Base-by-base conservation (phyloP, 2,329 filamentous ascomycete genomes). In the Fusarium nelsonii region DNA sequence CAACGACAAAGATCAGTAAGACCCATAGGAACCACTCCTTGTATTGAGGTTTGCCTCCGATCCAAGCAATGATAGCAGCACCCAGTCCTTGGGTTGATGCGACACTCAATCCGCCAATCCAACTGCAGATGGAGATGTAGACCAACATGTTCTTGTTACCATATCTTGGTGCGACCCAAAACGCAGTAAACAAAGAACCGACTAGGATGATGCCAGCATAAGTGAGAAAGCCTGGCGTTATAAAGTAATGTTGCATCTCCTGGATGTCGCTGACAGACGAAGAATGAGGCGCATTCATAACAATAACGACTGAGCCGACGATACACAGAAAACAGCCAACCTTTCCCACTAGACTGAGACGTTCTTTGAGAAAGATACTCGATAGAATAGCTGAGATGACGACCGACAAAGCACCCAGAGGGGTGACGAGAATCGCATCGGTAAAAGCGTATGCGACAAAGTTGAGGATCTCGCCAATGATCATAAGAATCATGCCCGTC, bases 1-100 rank as follows among this genome's bases (percentile, higher is more conserved):
- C 81, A 68, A 98, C 85, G 53, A 98, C 94, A 80, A 99, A 98
- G 7, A 94, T 92, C 58, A 98, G 83, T 33, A 98, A 82, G 7
- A 98, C 90, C 80, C 97, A 99, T 39, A 97, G 82, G 77, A 99
- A 99, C 95, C 95, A 98, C 78, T 98, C 89, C 78, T 97, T 97
- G 81, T 97, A 98, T 84, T 99, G 94, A 3, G 90, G 86, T 50
- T 89, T 88, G 16, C 95, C 96, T 18, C 87, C 86, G 63, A 91
- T 91, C 82, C 97, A 94, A 0, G 95, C 92, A 57, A 97, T 87
- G 68, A 99, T 94, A 18, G 95, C 95, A 55, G 95, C 90, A 53
- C 96, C 96, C 43, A 99, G 82, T 18, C 96, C 96, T 80, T 98
- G 95, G 4, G 94, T 98, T 16, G 93, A 92, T 56, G 98, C 96